Conservation (phyloP, 345 rosid species). For the Noccaea caerulescens region DNA sequence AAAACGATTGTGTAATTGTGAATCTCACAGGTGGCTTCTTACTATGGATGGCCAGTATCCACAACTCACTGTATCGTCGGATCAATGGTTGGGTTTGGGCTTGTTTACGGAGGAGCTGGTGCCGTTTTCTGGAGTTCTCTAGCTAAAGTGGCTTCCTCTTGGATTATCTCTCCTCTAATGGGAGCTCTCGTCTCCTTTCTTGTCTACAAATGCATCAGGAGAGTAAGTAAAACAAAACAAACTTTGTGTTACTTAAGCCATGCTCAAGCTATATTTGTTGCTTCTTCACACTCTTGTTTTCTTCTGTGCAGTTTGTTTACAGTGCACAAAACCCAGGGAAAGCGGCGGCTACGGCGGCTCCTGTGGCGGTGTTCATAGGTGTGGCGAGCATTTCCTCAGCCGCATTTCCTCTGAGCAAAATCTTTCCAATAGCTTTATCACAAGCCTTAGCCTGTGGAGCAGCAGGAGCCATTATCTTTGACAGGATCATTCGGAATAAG, state of each 20-base stretch:
- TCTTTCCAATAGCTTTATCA: constrained; percentile 56
- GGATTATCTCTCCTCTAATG: constrained; percentile 90
- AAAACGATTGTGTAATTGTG: not conserved
- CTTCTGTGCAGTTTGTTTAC: constrained; percentile 77
- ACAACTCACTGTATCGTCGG: constrained; percentile 97
- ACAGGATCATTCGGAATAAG: constrained; percentile 66
- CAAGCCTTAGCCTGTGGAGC: constrained; percentile 87
- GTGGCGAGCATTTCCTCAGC: constrained; percentile 85
- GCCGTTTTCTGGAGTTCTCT: constrained; percentile 97
- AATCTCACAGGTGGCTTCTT: constrained; percentile 73
- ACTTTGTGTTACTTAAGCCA: not conserved
- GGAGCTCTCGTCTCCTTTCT: constrained; percentile 87
- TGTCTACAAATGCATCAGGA: constrained; percentile 94
- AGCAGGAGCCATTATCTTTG: constrained; percentile 73
- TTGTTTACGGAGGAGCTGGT: constrained; percentile 88
- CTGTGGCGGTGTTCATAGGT: constrained; percentile 73
- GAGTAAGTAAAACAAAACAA: constrained; percentile 57
- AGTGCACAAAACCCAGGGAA: constrained; percentile 95
- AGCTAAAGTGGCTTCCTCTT: constrained; percentile 87
- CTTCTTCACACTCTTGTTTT: not conserved
- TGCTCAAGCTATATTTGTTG: not conserved
- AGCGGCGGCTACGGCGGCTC: constrained; percentile 92
- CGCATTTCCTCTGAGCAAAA: constrained; percentile 84
- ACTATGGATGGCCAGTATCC: constrained; percentile 94
- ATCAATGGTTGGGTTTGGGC: constrained; percentile 97